Evolutionary conservation across 805 yeast genomes (phyloP).

Genomic region (Kuraishia piskuri): DNA sequence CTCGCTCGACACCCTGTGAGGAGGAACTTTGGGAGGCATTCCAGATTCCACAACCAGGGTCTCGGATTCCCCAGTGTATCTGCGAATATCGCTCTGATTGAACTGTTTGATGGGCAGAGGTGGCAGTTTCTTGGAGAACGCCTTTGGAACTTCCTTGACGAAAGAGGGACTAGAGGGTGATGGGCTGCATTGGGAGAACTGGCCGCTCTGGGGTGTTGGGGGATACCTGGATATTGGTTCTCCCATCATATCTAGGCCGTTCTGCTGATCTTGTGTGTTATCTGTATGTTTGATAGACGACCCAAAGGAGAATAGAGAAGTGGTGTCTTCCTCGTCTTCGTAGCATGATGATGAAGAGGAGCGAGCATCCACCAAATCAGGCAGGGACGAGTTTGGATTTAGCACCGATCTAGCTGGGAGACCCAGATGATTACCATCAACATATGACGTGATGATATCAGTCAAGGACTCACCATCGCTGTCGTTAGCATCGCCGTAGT

Average conservation of each 20-base stretch:
- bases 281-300: background rate
- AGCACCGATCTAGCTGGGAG: background rate
- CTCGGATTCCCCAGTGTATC: conserved; percentile 9
- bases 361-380: background rate
- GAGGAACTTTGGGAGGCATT: conserved; percentile 7
- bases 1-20: background rate
- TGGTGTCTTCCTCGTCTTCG: background rate
- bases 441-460: background rate
- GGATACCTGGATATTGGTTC: background rate
- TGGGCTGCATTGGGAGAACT: background rate
- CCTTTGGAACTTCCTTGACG: background rate
- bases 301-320: background rate
- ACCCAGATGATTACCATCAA: background rate
- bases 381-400: background rate
- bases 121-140: conserved; percentile 9
- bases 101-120: conserved; percentile 14
- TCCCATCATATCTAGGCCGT: background rate
- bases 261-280: background rate
- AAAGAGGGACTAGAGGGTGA: background rate
- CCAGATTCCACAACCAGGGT: conserved; percentile 4
- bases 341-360: background rate
- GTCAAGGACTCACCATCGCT: background rate
- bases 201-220: background rate
- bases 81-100: conserved; percentile 14
- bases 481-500: background rate